Conservation (phyloP, 768 basidiomycete genomes). For the Russula compacta region DNA sequence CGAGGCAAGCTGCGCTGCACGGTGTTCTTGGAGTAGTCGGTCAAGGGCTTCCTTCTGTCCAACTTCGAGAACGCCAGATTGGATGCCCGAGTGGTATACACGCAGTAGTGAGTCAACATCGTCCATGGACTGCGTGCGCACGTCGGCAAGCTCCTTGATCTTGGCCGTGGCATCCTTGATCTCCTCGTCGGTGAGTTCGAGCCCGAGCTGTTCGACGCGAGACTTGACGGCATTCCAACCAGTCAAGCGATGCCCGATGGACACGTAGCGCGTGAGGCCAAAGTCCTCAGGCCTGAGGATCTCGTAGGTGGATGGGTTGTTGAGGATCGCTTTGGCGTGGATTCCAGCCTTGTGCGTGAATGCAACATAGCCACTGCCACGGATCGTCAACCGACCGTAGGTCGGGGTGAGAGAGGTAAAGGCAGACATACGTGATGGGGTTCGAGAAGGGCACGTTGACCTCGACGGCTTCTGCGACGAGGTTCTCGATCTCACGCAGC, state of each 20-base stretch:
- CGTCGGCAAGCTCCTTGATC: slow-evolving; percentile 99
- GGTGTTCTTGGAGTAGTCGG: slow-evolving; percentile 73
- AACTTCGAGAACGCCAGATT: slow-evolving; percentile 83
- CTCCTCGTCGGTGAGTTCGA: slow-evolving; percentile 85
- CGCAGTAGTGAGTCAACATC: slow-evolving; percentile 96
- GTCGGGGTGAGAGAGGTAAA: neutral
- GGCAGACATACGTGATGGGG: slow-evolving; percentile 67
- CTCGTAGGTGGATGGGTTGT: slow-evolving; percentile 99
- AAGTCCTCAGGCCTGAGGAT: slow-evolving; percentile 99
- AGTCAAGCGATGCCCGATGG: slow-evolving; percentile 93
- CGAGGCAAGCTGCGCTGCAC: slow-evolving; percentile 27
- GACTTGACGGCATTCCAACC: slow-evolving; percentile 99
- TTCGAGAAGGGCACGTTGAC: slow-evolving; percentile 98
- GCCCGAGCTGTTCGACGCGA: slow-evolving; percentile 92
- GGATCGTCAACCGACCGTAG: neutral
- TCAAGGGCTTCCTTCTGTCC: slow-evolving; percentile 93
- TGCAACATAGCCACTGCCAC: slow-evolving; percentile 85
- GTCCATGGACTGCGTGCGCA: slow-evolving; percentile 97
- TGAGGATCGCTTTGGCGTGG: slow-evolving; percentile 98
- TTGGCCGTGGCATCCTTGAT: slow-evolving; percentile 98
- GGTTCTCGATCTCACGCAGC: slow-evolving; percentile 97
- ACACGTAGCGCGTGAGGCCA: slow-evolving; percentile 94
- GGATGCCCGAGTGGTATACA: slow-evolving; percentile 91
- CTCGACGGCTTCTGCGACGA: slow-evolving; percentile 97
- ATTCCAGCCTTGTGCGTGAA: slow-evolving; percentile 99